A percentile compares a stretch with the other conserved stretches of the same genome.
These are phyloP conservation scores for Schwanniomyces occidentalis DNA, from an alignment of 805 yeast genomes.

Conservation along the genomic window DNA sequence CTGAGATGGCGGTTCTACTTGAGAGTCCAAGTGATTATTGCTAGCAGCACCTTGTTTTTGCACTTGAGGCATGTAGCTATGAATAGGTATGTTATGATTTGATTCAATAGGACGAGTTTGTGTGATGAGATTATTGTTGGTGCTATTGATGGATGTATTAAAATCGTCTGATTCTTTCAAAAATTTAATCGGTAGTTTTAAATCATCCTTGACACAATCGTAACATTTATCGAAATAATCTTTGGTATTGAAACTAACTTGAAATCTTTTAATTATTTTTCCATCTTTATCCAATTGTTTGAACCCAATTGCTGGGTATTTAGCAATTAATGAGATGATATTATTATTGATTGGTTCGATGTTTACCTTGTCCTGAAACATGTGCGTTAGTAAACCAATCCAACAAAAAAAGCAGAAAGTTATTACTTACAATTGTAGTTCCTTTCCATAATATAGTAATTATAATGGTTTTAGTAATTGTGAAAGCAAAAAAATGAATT, in stretches of 20 bases:
- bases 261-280: conserved; percentile 24
- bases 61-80: no score
- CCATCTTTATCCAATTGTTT: conserved; percentile 23
- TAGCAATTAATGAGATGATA: conserved; percentile 17
- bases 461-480: conserved; percentile 7
- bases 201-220: neutral
- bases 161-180: no score
- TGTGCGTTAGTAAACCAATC: conserved; percentile 3
- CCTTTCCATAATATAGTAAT: conserved; percentile 20
- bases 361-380: conserved; percentile 7
- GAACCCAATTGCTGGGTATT: conserved; percentile 29
- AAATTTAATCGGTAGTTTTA: conserved; percentile 2
- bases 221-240: conserved; percentile 13
- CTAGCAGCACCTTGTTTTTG: no score
- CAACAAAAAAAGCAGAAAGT: neutral
- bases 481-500: conserved; percentile 13
- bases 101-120: no score
- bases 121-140: no score
- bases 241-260: conserved; percentile 20
- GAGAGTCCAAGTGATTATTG: no score
- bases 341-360: conserved; percentile 6
- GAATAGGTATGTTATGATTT: no score
- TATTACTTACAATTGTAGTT: conserved; percentile 17
- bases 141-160: no score
- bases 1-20: no score